Conservation (phyloP, 2,329 filamentous ascomycete species). For the Colletotrichum musicola region DNA sequence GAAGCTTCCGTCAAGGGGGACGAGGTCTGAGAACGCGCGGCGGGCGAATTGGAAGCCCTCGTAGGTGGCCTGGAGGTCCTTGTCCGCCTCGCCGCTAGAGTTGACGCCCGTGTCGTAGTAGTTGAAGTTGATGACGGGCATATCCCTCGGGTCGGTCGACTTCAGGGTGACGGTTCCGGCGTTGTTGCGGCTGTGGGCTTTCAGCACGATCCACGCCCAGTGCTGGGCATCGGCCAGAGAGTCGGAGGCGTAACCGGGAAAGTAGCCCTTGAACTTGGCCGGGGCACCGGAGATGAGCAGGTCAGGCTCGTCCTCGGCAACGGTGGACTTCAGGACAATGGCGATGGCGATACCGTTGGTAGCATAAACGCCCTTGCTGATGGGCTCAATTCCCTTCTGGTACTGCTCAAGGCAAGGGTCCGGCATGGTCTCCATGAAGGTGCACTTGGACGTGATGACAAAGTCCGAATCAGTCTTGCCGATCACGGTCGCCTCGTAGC, state of each 20-base stretch:
- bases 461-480: constrained; percentile 44
- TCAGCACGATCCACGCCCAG: constrained; percentile 60
- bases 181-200: constrained; percentile 67
- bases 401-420: constrained; percentile 55
- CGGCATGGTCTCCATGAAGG: constrained; percentile 44
- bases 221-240: constrained; percentile 57
- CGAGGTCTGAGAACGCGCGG: constrained; percentile 44
- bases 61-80: constrained; percentile 40
- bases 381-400: constrained; percentile 42
- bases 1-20: constrained; percentile 11
- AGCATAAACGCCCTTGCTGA: constrained; percentile 48
- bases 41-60: constrained; percentile 57
- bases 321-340: constrained; percentile 51
- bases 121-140: constrained; percentile 73
- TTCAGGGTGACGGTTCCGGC: constrained; percentile 72
- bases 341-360: constrained; percentile 68
- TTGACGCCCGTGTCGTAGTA: constrained; percentile 64
- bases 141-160: constrained; percentile 71
- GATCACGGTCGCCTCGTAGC: constrained; percentile 49
- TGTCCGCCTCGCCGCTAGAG: constrained; percentile 55
- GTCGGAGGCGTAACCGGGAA: constrained; percentile 64
- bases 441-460: constrained; percentile 47
- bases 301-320: constrained; percentile 60
- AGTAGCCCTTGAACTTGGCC: constrained; percentile 68
- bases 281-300: constrained; percentile 68